A percentile compares a stretch with the other conserved stretches of the same genome.
phyloP scores from a whole-genome alignment of 192 early-diverging fungal species.

The Spizellomyces sp. region DNA sequence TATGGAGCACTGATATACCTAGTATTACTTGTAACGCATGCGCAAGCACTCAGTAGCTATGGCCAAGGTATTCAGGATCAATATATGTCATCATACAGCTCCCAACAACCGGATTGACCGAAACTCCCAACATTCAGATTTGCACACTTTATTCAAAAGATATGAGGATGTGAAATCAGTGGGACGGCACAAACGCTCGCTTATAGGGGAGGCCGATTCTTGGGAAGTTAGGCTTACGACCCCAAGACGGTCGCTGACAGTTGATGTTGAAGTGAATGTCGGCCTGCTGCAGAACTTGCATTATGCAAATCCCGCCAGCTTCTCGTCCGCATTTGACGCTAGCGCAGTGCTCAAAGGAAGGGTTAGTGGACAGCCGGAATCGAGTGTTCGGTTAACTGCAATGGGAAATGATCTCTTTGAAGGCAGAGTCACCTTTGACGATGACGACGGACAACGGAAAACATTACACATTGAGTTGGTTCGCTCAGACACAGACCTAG shows the following conservation, averaged over 20 bases:
- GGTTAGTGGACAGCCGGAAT: slow-evolving; percentile 8
- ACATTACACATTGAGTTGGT: slow-evolving; percentile 20
- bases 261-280: neutral
- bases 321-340: too few species aligned
- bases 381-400: slow-evolving; percentile 14
- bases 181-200: neutral
- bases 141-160: too few species aligned
- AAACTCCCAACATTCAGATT: too few species aligned
- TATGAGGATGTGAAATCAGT: too few species aligned
- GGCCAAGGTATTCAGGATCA: too few species aligned
- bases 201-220: neutral
- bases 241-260: neutral
- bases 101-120: too few species aligned
- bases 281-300: too few species aligned
- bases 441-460: neutral
- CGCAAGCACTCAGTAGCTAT: too few species aligned
- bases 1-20: too few species aligned
- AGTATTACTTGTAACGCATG: too few species aligned
- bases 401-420: slow-evolving; percentile 20
- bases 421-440: slow-evolving; percentile 2
- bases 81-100: too few species aligned
- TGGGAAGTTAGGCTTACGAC: neutral
- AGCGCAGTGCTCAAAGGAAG: neutral
- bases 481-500: neutral
- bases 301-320: too few species aligned